Conservation (phyloP, 176 grass and related monocot genomes). For the Bonia amplexicaulis region DNA sequence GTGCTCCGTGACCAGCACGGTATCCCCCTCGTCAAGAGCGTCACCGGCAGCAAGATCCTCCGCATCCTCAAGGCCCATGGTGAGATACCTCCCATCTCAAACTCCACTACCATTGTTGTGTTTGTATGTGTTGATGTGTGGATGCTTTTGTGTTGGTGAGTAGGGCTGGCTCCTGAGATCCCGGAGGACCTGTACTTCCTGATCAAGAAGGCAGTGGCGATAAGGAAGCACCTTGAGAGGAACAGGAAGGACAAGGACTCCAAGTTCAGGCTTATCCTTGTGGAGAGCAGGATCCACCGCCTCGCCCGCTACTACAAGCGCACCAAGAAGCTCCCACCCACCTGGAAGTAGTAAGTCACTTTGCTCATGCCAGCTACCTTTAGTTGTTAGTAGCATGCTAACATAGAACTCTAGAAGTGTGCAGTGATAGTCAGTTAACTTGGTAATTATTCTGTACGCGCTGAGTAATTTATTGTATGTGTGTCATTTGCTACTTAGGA, state of each 20-base stretch:
- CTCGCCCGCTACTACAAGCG: conserved; percentile 96
- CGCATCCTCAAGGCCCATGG: conserved; percentile 88
- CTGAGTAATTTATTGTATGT: background rate
- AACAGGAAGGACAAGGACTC: conserved; percentile 98
- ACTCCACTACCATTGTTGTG: background rate
- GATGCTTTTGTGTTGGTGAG: background rate
- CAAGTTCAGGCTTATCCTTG: conserved; percentile 87
- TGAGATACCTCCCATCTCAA: conserved; percentile 3
- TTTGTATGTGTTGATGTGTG: background rate
- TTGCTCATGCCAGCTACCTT: background rate
- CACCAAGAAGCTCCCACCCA: conserved; percentile 89
- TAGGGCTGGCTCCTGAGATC: conserved; percentile 71
- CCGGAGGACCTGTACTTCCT: conserved; percentile 85
- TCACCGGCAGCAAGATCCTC: conserved; percentile 91
- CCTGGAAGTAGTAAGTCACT: conserved; percentile 87
- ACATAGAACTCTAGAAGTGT: background rate
- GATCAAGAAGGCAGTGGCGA: conserved; percentile 89
- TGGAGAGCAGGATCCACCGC: conserved; percentile 93
- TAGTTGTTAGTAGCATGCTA: background rate
- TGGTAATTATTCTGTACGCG: background rate
- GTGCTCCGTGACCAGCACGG: conserved; percentile 85
- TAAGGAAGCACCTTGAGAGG: conserved; percentile 93
- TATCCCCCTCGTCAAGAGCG: conserved; percentile 66
- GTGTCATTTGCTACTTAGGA: background rate
- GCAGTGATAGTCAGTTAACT: background rate